These are phyloP conservation scores for Lasiodiplodia theobromae DNA, from an alignment of 2,329 filamentous ascomycete genomes.

Conservation along the genomic window DNA sequence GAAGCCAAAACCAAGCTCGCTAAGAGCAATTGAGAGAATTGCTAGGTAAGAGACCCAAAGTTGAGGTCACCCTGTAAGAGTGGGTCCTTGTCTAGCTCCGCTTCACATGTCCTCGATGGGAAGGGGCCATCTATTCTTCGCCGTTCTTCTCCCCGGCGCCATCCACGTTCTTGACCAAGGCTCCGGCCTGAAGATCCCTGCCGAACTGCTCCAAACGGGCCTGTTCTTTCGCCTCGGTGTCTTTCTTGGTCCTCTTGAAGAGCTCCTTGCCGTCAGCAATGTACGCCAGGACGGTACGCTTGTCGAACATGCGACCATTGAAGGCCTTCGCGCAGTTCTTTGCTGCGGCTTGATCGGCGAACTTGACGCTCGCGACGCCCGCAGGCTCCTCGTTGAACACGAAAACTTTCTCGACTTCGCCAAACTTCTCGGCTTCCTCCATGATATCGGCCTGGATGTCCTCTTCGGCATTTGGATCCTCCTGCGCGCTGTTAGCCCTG, in stretches of 20 bases:
- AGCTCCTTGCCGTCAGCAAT: slow-evolving; percentile 74
- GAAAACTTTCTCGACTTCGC: slow-evolving; percentile 87
- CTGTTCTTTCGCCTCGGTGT: slow-evolving; percentile 60
- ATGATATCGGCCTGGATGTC: slow-evolving; percentile 68
- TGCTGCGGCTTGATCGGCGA: slow-evolving; percentile 74
- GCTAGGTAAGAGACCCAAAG: background rate
- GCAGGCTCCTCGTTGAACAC: slow-evolving; percentile 86
- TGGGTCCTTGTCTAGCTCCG: background rate
- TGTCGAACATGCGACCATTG: slow-evolving; percentile 81
- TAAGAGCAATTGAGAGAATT: background rate
- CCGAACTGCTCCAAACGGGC: slow-evolving; percentile 58
- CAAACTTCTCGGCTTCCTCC: slow-evolving; percentile 86
- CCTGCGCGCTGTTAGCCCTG: background rate
- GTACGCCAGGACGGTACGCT: slow-evolving; percentile 73
- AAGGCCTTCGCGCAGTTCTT: slow-evolving; percentile 72
- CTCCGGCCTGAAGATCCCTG: slow-evolving; percentile 51
- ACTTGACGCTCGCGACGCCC: slow-evolving; percentile 86
- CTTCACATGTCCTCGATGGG: background rate
- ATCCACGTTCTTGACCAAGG: slow-evolving; percentile 15
- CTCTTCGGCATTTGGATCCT: slow-evolving; percentile 13
- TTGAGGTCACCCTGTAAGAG: background rate
- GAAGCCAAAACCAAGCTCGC: background rate
- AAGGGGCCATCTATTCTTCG: background rate
- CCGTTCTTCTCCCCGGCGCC: background rate
- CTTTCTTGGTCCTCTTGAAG: slow-evolving; percentile 69